Evolutionary conservation across 2,329 filamentous ascomycete species (phyloP), one percentile per base, ranked within the genome.

Genomic region (Ceratocystis alfenasii): DNA sequence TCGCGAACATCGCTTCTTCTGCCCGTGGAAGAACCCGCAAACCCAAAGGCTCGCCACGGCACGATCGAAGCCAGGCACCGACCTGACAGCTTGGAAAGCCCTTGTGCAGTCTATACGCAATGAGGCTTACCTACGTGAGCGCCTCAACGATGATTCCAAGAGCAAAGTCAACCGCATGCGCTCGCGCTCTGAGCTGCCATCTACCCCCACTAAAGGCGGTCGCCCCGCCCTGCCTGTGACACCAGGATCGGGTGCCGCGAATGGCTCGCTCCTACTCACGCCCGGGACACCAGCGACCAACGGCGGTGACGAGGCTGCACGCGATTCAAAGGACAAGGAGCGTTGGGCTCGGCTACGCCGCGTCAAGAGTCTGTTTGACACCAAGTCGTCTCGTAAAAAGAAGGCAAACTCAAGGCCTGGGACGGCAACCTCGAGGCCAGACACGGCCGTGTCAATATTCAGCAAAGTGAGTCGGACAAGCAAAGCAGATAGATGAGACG

Each of bases 1-100:
- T 1, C 80, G 81, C 4, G 87, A 92, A 73, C 89, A 94, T 74
- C 84, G 90, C 68, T 88, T 90, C 71, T 94, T 92, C 72, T 94
- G 89, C 70, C 89, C 89, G 0, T 94, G 89, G 89, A 81, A 87
- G 67, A 89, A 85, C 70, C 75, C 83, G 2, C 71, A 76, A 10
- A 80, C 83, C 1, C 88, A 92, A 72, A 84, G 77, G 72, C 68
- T 72, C 66, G 66, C 71, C 64, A 69, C 73, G 71, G 59, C 74
- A 68, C 65, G 73, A 44, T 72, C 75, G 12, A 74, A 72, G 57
- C 71, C 71, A 1, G 76, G 72, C 60, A 74, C 73, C 5, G 74
- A 75, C 44, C 73, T 76, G 69, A 74, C 83, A 0, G 83, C 79
- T 0, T 87, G 84, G 84, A 78, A 80, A 69, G 74, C 82, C 2